Conservation (phyloP, 352 stramenopile genomes). For the Phytopythium delawarense region DNA sequence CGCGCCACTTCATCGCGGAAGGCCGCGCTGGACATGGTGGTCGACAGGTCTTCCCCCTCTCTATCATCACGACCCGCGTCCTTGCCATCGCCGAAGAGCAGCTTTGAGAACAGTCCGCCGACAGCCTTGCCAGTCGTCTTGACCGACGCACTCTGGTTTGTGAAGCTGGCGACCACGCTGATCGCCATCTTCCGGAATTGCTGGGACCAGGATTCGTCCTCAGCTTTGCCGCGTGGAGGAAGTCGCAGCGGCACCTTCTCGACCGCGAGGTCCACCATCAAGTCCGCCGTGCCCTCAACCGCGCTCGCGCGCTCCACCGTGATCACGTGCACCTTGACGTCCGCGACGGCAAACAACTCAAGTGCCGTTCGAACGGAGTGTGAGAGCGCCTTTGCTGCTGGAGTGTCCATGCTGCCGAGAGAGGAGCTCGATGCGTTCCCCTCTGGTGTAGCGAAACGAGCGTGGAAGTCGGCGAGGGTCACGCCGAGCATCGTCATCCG, state of each 20-base stretch:
- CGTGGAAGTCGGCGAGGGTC: slow-evolving; percentile 9
- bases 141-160: too few relatives aligned
- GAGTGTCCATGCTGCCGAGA: not conserved
- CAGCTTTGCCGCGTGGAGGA: not conserved
- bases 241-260: slow-evolving; percentile 2
- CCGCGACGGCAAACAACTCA: slow-evolving; percentile 13
- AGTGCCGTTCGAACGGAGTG: slow-evolving; percentile 20
- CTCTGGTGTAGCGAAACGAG: not conserved
- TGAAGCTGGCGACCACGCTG: not conserved
- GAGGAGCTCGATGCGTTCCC: not conserved
- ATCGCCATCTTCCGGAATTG: not conserved
- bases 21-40: not conserved
- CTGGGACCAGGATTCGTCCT: not conserved
- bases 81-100: not conserved
- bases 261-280: slow-evolving; percentile 1
- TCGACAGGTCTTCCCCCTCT: not conserved
- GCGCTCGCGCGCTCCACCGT: not conserved
- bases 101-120: not conserved
- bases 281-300: not conserved
- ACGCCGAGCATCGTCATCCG: slow-evolving; percentile 19
- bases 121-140: not conserved
- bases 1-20: not conserved
- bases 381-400: not conserved
- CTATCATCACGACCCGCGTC: not conserved
- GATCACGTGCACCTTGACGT: slow-evolving; percentile 15